Evolutionary conservation across 768 basidiomycete species (phyloP).

Genomic region (Mrakia blollopis): DNA sequence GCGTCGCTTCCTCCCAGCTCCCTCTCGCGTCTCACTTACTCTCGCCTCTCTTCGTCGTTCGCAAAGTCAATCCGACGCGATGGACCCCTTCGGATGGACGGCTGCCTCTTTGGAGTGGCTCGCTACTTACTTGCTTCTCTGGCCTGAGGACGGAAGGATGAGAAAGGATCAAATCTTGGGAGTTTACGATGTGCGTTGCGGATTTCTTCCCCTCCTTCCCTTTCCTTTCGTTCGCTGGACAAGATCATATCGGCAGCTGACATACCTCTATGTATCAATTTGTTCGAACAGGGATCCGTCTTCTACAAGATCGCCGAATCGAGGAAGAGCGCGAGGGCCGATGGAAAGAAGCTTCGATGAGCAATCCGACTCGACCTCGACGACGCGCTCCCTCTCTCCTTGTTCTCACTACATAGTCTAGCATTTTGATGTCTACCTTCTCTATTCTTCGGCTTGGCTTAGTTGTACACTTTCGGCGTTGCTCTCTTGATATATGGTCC

Average conservation of each 20-base stretch:
- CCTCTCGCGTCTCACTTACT: not conserved
- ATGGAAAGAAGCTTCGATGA: not conserved
- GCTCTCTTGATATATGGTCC: too few species aligned
- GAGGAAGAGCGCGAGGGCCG: conserved; percentile 44
- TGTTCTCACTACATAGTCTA: too few species aligned
- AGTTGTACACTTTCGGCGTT: not conserved
- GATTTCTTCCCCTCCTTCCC: conserved; percentile 30
- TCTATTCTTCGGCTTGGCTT: not conserved
- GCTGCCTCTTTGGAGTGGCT: conserved; percentile 48
- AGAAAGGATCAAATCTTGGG: conserved; percentile 49
- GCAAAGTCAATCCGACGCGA: not conserved
- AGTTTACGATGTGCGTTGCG: conserved; percentile 46
- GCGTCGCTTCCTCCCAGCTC: not conserved
- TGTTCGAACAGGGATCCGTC: not conserved
- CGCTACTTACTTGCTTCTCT: conserved; percentile 47
- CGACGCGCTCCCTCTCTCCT: not conserved
- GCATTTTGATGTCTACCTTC: too few species aligned
- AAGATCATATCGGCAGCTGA: too few species aligned
- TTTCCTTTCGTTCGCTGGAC: not conserved
- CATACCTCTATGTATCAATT: too few species aligned
- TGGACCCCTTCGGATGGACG: conserved; percentile 30
- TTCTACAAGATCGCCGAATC: conserved; percentile 19
- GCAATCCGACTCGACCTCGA: not conserved
- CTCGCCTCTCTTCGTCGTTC: not conserved
- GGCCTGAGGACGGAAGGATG: conserved; percentile 47